phyloP scores from a whole-genome alignment of 2,329 filamentous ascomycete genomes.

The Phyllosticta paracitricarpa region DNA sequence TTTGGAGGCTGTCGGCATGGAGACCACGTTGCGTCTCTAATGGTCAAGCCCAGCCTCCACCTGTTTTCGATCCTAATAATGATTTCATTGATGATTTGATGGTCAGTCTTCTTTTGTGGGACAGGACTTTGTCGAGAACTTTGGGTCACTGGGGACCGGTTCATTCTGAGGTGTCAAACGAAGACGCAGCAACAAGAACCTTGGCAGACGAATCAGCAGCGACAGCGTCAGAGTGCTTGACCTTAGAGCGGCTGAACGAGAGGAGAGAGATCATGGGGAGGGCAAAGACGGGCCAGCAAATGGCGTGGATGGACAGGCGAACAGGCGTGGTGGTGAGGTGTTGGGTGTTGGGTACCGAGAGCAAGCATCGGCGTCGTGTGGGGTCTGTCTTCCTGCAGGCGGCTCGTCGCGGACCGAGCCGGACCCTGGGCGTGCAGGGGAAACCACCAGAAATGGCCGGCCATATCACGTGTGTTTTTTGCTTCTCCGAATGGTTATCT shows the following conservation, averaged over 20 bases:
- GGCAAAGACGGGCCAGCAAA: not conserved
- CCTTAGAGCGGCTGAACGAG: not conserved
- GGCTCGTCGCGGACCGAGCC: not conserved
- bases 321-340: not conserved
- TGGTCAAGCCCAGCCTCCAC: not conserved
- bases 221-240: not conserved
- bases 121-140: not conserved
- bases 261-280: not conserved
- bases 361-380: not conserved
- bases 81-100: constrained; percentile 3
- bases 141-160: not conserved
- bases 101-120: not conserved
- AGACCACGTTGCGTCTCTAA: constrained; percentile 15
- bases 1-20: constrained; percentile 13
- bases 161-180: not conserved
- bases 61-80: not conserved
- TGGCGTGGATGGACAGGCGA: not conserved
- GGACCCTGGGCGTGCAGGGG: not conserved
- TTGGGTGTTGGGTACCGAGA: not conserved
- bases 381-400: not conserved
- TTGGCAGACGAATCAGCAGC: not conserved
- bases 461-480: not conserved
- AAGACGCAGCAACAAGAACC: not conserved
- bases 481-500: not conserved
- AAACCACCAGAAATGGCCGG: not conserved